phyloP scores from a whole-genome alignment of 2,329 filamentous ascomycete genomes.

The Xylaria sp. region DNA sequence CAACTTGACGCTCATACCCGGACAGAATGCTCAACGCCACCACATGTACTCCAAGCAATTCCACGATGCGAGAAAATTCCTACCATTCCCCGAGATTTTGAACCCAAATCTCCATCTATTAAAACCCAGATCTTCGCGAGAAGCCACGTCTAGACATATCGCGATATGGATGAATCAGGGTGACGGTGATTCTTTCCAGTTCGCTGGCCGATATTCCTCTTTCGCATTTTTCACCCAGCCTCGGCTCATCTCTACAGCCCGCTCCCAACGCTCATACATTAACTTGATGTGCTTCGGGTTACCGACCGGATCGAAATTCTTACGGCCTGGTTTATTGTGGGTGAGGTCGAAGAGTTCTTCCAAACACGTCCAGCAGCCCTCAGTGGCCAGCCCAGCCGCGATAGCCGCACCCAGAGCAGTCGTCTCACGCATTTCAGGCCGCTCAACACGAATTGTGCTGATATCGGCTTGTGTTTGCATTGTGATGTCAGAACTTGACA shows the following conservation, averaged over 20 bases:
- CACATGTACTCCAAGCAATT: constrained; percentile 28
- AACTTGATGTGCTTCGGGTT: constrained; percentile 53
- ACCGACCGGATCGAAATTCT: constrained; percentile 75
- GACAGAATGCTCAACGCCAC: constrained; percentile 16
- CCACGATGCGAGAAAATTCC: background rate
- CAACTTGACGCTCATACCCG: constrained; percentile 10
- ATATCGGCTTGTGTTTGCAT: constrained; percentile 94
- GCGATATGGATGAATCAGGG: background rate
- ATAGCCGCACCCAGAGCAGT: constrained; percentile 90
- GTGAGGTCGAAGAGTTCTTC: constrained; percentile 75
- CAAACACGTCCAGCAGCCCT: constrained; percentile 80
- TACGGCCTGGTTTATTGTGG: constrained; percentile 72
- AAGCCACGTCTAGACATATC: constrained; percentile 10
- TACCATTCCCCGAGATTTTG: background rate
- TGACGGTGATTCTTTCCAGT: constrained; percentile 14
- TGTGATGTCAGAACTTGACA: constrained; percentile 87
- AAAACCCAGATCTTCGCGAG: constrained; percentile 11
- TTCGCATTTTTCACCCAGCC: constrained; percentile 59
- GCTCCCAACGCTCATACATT: constrained; percentile 64
- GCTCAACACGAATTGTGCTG: constrained; percentile 81
- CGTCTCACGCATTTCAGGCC: constrained; percentile 89
- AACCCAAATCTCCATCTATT: constrained; percentile 3
- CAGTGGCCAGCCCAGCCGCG: constrained; percentile 81
- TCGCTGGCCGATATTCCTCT: constrained; percentile 39
- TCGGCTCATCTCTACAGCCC: constrained; percentile 67